Evolutionary conservation across 1,284 basidiomycete genomes (phyloP), one percentile per base, ranked within the genome.

Genomic region (Papiliotrema laurentii): DNA sequence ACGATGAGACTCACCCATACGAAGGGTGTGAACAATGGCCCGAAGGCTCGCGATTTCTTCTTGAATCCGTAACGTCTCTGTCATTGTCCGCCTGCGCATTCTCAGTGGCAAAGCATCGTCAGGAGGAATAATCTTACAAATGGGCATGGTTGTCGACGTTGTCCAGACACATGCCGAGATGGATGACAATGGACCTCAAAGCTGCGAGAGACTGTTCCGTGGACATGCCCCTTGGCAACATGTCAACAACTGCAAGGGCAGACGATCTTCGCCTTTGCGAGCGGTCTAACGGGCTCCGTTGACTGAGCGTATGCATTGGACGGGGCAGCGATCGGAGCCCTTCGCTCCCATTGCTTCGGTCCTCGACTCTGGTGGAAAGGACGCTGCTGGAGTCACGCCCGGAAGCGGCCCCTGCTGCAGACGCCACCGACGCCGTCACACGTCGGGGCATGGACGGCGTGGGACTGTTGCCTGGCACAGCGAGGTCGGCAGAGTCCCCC

Each of bases 41-140:
- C 85, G 78, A 49, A 91, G 63, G 10, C 83, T 81, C 51, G 82
- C 81, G 25, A 89, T 77, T 64, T 91, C 88, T 59, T 90, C 88
- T 45, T 81, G 81, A 43, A 85, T 76, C 43, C 87, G 76, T 61
- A 87, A 75, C 37, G 78, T 80, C 68, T 89, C 87, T 47, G 87
- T 85, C 37, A 82, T 80, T 33, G 61, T 62, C 0, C 66, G 66
- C 2, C 66, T 66, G n/a, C 27, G 21, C 34, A 31, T 45, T 31
- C 16, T 31, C 30, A 31, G 39, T 24, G 25, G 11, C 25, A 16
- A 31, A 2, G 21, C 24, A 42, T 35, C 22, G 24, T 24, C n/a
- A 10, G 26, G 16, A 31, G 16, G 30, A 31, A 16, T 9, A 10
- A 31, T 31, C 30, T 31, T 16, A 31, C 30, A 16, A 10, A 9